Percentiles rank a stretch among this genome's conserved stretches.
These are phyloP conservation scores for Eremochloa ophiuroides DNA, from an alignment of 176 grass and related monocot genomes.

Conservation along the genomic window DNA sequence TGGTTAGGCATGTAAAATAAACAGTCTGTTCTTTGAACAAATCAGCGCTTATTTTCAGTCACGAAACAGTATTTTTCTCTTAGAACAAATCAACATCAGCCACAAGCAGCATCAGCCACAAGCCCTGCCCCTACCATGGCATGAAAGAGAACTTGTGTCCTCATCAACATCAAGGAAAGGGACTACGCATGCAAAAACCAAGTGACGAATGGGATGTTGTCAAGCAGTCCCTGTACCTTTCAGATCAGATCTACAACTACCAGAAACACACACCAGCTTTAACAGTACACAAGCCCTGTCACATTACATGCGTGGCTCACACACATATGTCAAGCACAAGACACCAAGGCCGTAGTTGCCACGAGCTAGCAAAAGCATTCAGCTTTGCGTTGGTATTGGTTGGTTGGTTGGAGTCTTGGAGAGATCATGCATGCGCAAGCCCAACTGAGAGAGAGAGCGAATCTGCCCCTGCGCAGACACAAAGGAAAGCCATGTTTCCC, in stretches of 20 bases:
- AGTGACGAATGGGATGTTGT: background rate
- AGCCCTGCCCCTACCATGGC: conserved; percentile 4
- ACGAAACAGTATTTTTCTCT: too few relatives aligned
- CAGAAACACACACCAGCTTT: background rate
- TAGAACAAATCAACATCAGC: too few relatives aligned
- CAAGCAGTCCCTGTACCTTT: background rate
- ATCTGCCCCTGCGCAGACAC: background rate
- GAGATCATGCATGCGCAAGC: background rate
- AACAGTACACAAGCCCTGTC: background rate
- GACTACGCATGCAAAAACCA: background rate
- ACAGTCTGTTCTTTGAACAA: too few relatives aligned
- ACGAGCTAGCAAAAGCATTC: conserved; percentile 22
- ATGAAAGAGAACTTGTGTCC: background rate
- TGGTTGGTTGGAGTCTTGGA: conserved; percentile 22
- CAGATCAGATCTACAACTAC: conserved; percentile 23
- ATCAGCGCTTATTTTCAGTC: too few relatives aligned
- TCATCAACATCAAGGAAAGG: background rate
- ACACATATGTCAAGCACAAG: conserved; percentile 29
- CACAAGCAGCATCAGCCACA: too few relatives aligned
- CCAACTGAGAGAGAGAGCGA: background rate
- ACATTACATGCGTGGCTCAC: background rate
- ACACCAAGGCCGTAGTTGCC: conserved; percentile 34
- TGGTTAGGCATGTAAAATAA: background rate
- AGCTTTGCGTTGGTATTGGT: conserved; percentile 17
- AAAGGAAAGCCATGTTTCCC: conserved; percentile 10